Base-by-base conservation (phyloP, 805 yeast genomes). In the Saccharomyces jurei region DNA sequence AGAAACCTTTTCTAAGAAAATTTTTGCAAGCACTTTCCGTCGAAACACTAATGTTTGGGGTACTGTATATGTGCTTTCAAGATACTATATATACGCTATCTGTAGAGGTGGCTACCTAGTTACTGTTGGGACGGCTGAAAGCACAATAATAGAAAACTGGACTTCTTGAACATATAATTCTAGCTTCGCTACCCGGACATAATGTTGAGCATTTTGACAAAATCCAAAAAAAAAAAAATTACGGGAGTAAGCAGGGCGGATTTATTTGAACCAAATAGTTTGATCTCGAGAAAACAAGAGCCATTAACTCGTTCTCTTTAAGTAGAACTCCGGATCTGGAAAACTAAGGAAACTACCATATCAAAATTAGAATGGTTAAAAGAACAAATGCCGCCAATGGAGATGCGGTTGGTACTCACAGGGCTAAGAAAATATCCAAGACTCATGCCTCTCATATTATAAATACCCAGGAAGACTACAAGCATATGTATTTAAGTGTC, bases 391-490 rank as follows among this genome's bases (percentile, higher is more conserved):
- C 11, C n/a, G 27, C n/a, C 22, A 41, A 41, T 36, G 51, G 44
- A 14, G 27, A 28, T 22, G 26, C 52, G 25, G 8, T 9, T 14
- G 52, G 21, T 44, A 36, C 46, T 29, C 26, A 54, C 21, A 27
- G 32, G 28, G 56, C 56, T 14, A 60, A 57, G 47, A 57, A 56
- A 48, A 55, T 56, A 13, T 62, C 66, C 22, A 63, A 59, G 55
- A 48, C 61, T n/a, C 60, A 57, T 41, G 56, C 61, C 21, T 41
- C 62, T 36, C 63, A 56, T 49, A 53, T 63, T 13, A 63, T 69
- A 48, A 69, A 69, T 49, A 54, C 68, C 56, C 59, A 70, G 58
- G 65, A 69, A 61, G 70, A 74, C 68, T 55, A 70, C 58, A 64
- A 66, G 58, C 62, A 64, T 60, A 27, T 71, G 61, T 59, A 74